phyloP scores from a whole-genome alignment of 1,139 yeast genomes.

The Hansenula lynferdii region DNA sequence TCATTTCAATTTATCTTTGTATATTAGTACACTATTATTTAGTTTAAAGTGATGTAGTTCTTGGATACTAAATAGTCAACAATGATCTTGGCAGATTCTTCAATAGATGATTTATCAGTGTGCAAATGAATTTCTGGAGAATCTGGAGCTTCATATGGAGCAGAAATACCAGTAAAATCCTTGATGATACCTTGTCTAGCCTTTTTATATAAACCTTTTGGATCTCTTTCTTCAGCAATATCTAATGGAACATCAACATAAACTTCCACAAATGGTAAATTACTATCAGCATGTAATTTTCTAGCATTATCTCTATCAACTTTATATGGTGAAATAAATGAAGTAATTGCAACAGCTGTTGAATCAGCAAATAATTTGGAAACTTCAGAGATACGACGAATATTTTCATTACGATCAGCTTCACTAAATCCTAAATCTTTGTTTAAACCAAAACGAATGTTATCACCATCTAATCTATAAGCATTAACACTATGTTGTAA shows the following conservation, averaged over 20 bases:
- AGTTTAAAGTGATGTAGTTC: constrained; percentile 29
- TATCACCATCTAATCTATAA: constrained; percentile 93
- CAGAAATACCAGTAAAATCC: constrained; percentile 93
- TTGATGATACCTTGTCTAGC: constrained; percentile 93
- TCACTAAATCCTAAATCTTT: constrained; percentile 93
- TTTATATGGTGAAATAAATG: constrained; percentile 88
- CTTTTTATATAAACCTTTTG: constrained; percentile 93
- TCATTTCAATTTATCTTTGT: background rate
- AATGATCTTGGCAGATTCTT: constrained; percentile 74
- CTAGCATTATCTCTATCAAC: constrained; percentile 84
- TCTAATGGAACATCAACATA: constrained; percentile 89
- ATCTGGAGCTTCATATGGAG: constrained; percentile 93
- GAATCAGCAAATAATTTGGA: constrained; percentile 91
- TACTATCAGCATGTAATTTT: constrained; percentile 69
- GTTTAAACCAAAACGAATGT: constrained; percentile 88
- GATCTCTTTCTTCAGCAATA: constrained; percentile 95
- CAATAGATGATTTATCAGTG: constrained; percentile 67
- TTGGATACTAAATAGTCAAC: constrained; percentile 61
- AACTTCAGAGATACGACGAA: constrained; percentile 91
- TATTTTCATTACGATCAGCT: constrained; percentile 88
- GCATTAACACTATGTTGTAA: constrained; percentile 63
- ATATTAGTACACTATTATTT: background rate
- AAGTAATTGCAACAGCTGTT: constrained; percentile 77
- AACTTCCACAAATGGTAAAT: constrained; percentile 83
- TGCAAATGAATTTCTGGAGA: constrained; percentile 77